A percentile compares a stretch with the other conserved stretches of the same genome.
Evolutionary conservation across 1,139 yeast genomes (phyloP).

Genomic region (Candida gigantensis): DNA sequence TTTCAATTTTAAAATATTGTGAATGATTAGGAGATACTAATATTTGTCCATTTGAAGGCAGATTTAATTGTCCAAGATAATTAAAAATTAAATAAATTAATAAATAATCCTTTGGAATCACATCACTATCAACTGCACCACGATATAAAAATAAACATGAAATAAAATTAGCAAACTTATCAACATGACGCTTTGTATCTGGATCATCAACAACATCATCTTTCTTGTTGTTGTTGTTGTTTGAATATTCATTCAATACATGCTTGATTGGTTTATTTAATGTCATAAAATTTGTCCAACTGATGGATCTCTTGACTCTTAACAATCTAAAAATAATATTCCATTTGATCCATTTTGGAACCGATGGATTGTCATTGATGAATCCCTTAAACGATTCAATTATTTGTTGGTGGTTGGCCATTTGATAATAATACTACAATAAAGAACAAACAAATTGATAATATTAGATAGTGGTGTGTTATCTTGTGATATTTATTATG

Average conservation of each 20-base stretch:
- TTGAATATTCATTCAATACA: slow-evolving; percentile 5
- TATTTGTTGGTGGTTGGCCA: background rate
- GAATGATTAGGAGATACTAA: slow-evolving; percentile 31
- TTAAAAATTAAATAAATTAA: slow-evolving; percentile 37
- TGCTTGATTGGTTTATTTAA: slow-evolving; percentile 34
- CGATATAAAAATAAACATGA: slow-evolving; percentile 30
- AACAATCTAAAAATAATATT: slow-evolving; percentile 25
- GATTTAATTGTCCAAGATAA: slow-evolving; percentile 36
- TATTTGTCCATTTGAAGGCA: slow-evolving; percentile 35
- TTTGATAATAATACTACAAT: background rate
- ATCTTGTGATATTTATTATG: too few relatives aligned
- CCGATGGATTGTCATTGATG: background rate
- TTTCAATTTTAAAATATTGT: slow-evolving; percentile 27
- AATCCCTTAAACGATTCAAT: background rate
- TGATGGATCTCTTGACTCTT: slow-evolving; percentile 27
- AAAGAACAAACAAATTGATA: too few relatives aligned
- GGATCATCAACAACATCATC: too few relatives aligned
- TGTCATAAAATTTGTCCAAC: slow-evolving; percentile 35
- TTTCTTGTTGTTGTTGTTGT: too few relatives aligned
- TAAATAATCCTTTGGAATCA: slow-evolving; percentile 42
- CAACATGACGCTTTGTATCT: slow-evolving; percentile 5
- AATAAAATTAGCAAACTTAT: slow-evolving; percentile 29
- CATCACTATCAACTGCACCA: slow-evolving; percentile 30
- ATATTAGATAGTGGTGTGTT: too few relatives aligned
- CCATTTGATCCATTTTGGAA: slow-evolving; percentile 34